Evolutionary conservation across 495 filamentous ascomycete species (phyloP), one percentile per base, ranked within the genome.

Genomic region (Xanthoparmelia taractica): DNA sequence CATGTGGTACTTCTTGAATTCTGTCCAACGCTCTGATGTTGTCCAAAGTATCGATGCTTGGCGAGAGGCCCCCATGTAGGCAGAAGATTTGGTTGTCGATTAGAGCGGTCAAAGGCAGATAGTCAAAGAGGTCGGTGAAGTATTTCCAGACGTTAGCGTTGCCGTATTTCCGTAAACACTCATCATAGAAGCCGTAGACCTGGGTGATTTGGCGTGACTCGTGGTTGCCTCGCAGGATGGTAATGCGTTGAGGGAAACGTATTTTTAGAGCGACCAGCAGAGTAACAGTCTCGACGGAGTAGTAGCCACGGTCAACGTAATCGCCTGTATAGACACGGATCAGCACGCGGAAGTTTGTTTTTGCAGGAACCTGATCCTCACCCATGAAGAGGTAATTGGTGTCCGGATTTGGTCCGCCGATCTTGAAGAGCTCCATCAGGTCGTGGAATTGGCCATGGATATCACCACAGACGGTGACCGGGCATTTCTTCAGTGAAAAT

Each of bases 21-120:
- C 94, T 84, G 73, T 98, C 94, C 33, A 98, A 84, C 18, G 91
- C 91, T 66, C 93, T 82, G 72, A 98, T 98, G 75, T 98, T 97
- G 78, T 98, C 94, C 40, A 98, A 86, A 33, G 94, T 97, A 75
- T 98, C 94, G 70, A 98, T 97, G 72, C 89, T 94, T 38, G 94
- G 94, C 59, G 90, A 95, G 60, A 98, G 82, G 65, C 94, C 94
- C 69, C 94, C 94, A 78, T 98, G 94, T 59, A 98, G 85, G 78
- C 94, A 98, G 85, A 98, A 98, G 75, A 98, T 98, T 81, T 98
- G 94, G 78, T 96, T 97, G 78, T 98, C 93, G 78, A 98, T 98
- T 66, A 98, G 84, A 64, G 94, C 94, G 66, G 94, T 98, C 72
- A 98, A 87, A 67, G 94, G 94, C 47, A 98, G 91, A 78, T 92